Evolutionary conservation across 2,329 filamentous ascomycete species (phyloP).

Genomic region (Kalmusia sp.): DNA sequence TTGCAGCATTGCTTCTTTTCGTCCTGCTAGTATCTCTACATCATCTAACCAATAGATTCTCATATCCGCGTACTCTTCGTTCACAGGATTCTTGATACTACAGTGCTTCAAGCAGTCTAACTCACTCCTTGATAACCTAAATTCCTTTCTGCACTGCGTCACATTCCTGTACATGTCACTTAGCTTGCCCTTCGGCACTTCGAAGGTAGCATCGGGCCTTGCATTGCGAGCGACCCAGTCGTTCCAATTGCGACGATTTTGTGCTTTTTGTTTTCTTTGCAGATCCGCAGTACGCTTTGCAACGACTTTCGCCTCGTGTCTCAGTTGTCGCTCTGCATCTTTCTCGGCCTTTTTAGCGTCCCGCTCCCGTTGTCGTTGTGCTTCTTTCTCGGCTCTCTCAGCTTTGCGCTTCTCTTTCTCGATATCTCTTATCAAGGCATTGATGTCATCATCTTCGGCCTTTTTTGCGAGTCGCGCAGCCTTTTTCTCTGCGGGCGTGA

Average conservation of each 20-base stretch:
- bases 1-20: conserved; percentile 8
- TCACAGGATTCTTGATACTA: neutral
- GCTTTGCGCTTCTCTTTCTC: neutral
- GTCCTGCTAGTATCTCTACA: neutral
- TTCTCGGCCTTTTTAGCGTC: neutral
- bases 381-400: neutral
- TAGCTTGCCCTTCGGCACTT: neutral
- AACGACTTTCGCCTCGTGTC: neutral
- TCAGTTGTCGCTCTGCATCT: neutral
- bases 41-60: neutral
- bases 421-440: neutral
- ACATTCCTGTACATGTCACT: neutral
- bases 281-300: neutral
- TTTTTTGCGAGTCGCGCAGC: neutral
- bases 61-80: neutral
- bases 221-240: neutral
- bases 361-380: neutral
- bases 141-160: neutral
- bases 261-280: neutral
- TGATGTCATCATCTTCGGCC: neutral
- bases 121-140: neutral
- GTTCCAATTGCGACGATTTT: neutral
- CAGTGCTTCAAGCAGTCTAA: conserved; percentile 4
- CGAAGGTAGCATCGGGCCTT: neutral
- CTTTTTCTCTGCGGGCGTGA: conserved; percentile 2